Evolutionary conservation across 2,329 filamentous ascomycete genomes (phyloP).

Genomic region (Microsporum audouinii): DNA sequence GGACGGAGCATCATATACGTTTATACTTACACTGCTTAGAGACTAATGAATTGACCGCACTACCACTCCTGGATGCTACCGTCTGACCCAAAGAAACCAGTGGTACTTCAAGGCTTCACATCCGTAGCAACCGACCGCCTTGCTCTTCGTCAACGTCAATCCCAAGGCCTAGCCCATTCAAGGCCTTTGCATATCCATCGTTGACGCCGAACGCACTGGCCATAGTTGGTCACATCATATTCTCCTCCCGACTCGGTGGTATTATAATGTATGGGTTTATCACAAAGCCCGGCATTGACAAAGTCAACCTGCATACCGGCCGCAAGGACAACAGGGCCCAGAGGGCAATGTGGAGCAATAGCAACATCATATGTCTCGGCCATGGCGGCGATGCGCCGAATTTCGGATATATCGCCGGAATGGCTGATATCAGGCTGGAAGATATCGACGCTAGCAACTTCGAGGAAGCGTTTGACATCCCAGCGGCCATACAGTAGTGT

Average conservation of each 20-base stretch:
- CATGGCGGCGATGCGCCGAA: conserved; percentile 57
- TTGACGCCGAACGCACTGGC: conserved; percentile 54
- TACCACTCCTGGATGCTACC: conserved; percentile 60
- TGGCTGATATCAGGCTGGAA: conserved; percentile 64
- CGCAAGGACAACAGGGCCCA: conserved; percentile 62
- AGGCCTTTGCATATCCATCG: conserved; percentile 53
- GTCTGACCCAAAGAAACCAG: conserved; percentile 57
- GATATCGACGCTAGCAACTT: conserved; percentile 57
- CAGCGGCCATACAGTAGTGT: conserved; percentile 60
- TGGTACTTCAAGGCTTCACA: conserved; percentile 53
- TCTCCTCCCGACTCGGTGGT: conserved; percentile 32
- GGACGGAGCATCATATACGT: background rate
- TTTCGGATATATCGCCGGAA: conserved; percentile 60
- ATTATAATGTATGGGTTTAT: conserved; percentile 78
- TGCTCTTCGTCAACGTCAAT: conserved; percentile 61
- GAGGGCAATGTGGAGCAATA: conserved; percentile 60
- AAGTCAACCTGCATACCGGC: conserved; percentile 57
- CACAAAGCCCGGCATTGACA: conserved; percentile 51
- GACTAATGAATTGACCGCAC: background rate
- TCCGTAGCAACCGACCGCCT: conserved; percentile 45
- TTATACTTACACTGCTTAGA: background rate
- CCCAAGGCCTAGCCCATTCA: conserved; percentile 52
- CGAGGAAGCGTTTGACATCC: conserved; percentile 62
- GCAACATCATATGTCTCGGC: conserved; percentile 63
- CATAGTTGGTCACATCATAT: conserved; percentile 55